These are phyloP conservation scores for Trichosporon sp. DNA, from an alignment of 1,284 basidiomycete genomes.

Conservation along the genomic window DNA sequence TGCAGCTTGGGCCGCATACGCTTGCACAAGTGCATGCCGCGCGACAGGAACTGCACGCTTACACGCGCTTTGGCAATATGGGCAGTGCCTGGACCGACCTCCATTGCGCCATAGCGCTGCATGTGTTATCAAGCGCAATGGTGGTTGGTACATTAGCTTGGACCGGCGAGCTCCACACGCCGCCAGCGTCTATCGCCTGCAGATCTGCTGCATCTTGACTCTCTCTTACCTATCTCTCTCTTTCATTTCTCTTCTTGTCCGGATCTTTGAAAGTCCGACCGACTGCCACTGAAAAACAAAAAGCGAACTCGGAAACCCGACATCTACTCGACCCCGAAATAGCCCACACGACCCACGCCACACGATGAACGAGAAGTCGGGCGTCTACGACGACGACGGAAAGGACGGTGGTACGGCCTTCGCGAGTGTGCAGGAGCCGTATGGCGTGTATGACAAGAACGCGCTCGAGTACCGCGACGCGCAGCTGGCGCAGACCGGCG, in stretches of 20 bases:
- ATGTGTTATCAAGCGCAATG: neutral
- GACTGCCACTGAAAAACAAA: no score
- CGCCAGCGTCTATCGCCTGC: neutral
- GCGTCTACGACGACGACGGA: slow-evolving; percentile 12
- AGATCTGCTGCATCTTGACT: slow-evolving; percentile 3
- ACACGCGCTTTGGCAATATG: neutral
- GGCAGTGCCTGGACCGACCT: neutral
- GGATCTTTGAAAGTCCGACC: neutral
- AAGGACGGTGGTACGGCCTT: neutral
- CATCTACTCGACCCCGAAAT: neutral
- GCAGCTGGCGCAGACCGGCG: slow-evolving; percentile 20
- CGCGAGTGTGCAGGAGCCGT: neutral
- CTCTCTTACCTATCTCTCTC: neutral
- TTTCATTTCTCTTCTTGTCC: neutral
- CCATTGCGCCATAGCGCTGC: neutral
- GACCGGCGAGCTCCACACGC: neutral
- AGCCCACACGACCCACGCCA: neutral
- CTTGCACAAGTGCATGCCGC: neutral
- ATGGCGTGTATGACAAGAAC: slow-evolving; percentile 6
- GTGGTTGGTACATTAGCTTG: neutral
- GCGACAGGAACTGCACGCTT: neutral
- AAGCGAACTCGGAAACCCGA: no score
- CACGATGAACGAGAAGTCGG: slow-evolving; percentile 5
- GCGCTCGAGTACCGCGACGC: slow-evolving; percentile 19
- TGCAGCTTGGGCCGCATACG: neutral